Evolutionary conservation across 495 filamentous ascomycete species (phyloP), one percentile per base, ranked within the genome.

Genomic region (Penicillium angulare): DNA sequence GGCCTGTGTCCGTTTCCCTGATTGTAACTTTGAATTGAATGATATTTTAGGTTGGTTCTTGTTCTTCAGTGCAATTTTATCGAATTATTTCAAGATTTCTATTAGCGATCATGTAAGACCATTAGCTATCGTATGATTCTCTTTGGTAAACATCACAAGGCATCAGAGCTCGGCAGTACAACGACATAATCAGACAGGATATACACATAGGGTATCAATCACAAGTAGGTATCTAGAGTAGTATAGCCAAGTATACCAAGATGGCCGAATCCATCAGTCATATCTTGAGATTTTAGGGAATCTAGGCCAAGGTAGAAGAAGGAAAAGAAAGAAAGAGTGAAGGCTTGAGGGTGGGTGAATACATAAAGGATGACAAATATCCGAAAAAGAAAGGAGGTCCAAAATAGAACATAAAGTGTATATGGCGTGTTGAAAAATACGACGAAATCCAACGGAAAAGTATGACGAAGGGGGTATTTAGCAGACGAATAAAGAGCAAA

Each of bases 1-100:
- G 73, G 65, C 7, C 73, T 67, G 10, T 82, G 79, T 63, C 79
- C 79, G 0, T 82, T 83, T 35, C 52, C 63, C 7, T 63, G 41
- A 61, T 33, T 8, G n/a, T n/a, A 24, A 16, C 3, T 16, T 18
- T 36, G 22, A 45, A 29, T 27, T 15, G 5, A 15, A 9, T 17
- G 7, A 20, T 20, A 20, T 10, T 17, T 5, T 17, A 10, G 3
- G 15, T 7, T 20, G 35, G 5, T 31, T 31, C 13, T 31, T 9
- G 2, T 6, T 2, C 27, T 31, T 6, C 2, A 31, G 27, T 31
- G 27, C 10, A 31, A 31, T 31, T 6, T 9, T 9, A 41, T 41
- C 38, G 16, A 23, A 35, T 35, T 20, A 20, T 34, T 34, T 18
- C 38, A 29, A 43, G 36, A 7, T 20, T 31, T 31, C 27, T 12